Base-by-base conservation (phyloP, 352 stramenopile species). In the Pythium dissotocum region DNA sequence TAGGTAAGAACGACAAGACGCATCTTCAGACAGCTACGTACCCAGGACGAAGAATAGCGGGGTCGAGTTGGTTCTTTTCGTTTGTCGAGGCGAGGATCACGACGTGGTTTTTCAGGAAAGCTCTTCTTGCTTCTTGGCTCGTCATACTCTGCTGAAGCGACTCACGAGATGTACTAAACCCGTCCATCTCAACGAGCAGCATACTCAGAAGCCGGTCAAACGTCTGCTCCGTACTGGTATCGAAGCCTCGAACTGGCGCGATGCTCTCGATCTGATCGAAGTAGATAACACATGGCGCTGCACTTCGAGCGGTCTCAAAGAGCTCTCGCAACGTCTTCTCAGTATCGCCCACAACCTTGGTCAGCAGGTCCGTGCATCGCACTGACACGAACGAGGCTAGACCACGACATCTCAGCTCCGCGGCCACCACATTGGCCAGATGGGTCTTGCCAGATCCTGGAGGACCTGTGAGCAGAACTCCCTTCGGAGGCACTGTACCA, bases 391-490 rank as follows among this genome's bases (percentile, higher is more conserved):
- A 97, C 5, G 88, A 94, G 16, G 87, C 88, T 18, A 93, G 70
- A 10, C 83, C 79, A 52, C 77, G 75, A 5, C 82, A 75, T 35
- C 74, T 79, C 32, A 93, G 73, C 75, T 93, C 78, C 32, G 79
- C 63, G 2, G 83, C 85, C 18, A 96, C 66, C 2, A 79, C 83
- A 46, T 84, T 75, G 5, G 88, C 82, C 53, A 99, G 85, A 46
- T 99, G 78, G 6, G 96, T 99, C 77, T 99, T 99, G n/a, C 97
- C 96, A 57, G 97, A 99, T 48, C 98, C 98, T 13, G 98, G 97
- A 14, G 97, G 97, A 18, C 98, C 98, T 21, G 99, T 99, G 44
- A 99, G 95, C 10, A 99, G 78, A n/a, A 99, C 96, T 48, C 98
- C 98, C 70, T 97, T 92, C 4, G 97, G 98, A 32, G 97, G 93